A percentile compares a stretch with the other conserved stretches of the same genome.
Conservation (phyloP, 2,329 filamentous ascomycete species). For the Macrophomina phaseolina region DNA sequence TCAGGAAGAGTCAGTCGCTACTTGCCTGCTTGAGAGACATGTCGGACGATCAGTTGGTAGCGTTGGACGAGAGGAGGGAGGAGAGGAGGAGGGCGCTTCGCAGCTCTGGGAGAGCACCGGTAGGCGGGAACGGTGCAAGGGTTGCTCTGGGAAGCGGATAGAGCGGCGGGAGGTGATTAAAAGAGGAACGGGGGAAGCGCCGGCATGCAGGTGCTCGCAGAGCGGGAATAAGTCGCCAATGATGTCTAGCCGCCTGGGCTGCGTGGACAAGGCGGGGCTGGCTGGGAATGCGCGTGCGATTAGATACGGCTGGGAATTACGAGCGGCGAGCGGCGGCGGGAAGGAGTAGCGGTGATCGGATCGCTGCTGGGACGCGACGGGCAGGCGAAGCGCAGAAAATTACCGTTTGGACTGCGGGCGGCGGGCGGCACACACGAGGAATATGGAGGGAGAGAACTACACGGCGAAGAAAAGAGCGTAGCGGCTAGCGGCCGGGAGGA, state of each 20-base stretch:
- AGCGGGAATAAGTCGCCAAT: constrained; percentile 21
- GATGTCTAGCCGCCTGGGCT: constrained; percentile 18
- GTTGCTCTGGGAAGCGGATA: background rate
- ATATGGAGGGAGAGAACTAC: constrained; percentile 2
- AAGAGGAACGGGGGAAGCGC: constrained; percentile 18
- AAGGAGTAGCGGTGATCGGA: background rate
- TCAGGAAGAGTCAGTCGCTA: constrained; percentile 29
- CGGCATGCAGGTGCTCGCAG: constrained; percentile 25
- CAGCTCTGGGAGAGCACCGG: constrained; percentile 8
- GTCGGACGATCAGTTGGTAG: constrained; percentile 33
- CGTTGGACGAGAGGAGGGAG: constrained; percentile 9
- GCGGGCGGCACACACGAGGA: background rate
- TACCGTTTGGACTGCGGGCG: background rate
- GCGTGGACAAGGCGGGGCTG: constrained; percentile 17
- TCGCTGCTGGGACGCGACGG: background rate
- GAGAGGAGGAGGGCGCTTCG: constrained; percentile 8
- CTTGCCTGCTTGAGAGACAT: constrained; percentile 58
- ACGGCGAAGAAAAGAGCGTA: constrained; percentile 11
- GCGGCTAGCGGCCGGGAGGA: constrained; percentile 23
- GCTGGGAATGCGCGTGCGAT: constrained; percentile 20
- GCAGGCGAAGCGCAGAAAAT: constrained; percentile 9
- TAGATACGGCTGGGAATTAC: constrained; percentile 25
- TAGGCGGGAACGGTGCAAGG: constrained; percentile 3
- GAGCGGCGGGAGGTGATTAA: constrained; percentile 11
- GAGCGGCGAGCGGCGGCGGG: constrained; percentile 1